Conservation (phyloP, 345 rosid species). For the Populus pruinosa region DNA sequence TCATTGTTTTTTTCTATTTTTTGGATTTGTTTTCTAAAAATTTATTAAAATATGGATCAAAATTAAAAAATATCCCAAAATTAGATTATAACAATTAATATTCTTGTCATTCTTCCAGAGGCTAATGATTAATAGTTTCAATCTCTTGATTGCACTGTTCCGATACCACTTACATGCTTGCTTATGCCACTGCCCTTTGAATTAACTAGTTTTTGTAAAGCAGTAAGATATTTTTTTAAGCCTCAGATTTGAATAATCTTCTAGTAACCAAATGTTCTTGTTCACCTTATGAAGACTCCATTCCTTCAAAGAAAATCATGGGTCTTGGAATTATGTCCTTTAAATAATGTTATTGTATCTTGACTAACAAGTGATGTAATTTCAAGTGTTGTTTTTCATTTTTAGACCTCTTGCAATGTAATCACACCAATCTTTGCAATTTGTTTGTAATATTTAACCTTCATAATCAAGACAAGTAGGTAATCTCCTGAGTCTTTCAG, state of each 20-base stretch:
- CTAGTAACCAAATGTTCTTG: background rate
- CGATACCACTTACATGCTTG: background rate
- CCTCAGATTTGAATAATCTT: background rate
- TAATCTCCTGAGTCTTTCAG: slow-evolving; percentile 77
- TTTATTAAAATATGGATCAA: too few species aligned
- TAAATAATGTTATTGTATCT: background rate
- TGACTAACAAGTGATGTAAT: background rate
- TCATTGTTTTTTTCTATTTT: too few species aligned
- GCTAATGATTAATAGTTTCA: background rate
- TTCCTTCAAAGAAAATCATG: background rate
- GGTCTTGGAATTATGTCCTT: background rate
- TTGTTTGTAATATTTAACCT: background rate
- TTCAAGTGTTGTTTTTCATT: background rate
- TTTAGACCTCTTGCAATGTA: background rate
- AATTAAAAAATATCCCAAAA: too few species aligned
- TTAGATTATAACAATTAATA: too few species aligned
- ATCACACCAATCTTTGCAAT: background rate
- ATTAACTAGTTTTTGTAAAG: too few species aligned
- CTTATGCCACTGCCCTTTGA: too few species aligned
- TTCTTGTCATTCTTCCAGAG: background rate
- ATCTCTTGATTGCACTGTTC: background rate
- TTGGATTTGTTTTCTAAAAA: too few species aligned
- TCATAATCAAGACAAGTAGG: slow-evolving; percentile 83
- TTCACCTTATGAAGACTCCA: background rate
- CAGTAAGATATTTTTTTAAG: background rate